phyloP scores from a whole-genome alignment of 2,329 filamentous ascomycete species.

The Colletotrichum orchidophilum region DNA sequence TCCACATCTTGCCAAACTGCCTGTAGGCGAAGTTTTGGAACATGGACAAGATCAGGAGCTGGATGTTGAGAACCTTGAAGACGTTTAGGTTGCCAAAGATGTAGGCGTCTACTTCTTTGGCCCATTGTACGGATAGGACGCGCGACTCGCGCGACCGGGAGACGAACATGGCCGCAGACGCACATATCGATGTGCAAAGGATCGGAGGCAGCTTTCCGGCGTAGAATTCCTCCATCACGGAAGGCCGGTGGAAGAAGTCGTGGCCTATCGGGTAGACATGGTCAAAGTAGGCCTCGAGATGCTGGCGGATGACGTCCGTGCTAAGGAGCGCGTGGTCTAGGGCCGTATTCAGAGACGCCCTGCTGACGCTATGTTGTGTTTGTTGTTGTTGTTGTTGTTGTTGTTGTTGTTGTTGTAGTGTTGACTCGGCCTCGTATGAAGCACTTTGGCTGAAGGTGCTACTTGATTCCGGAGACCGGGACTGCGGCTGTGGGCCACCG shows the following conservation, averaged over 20 bases:
- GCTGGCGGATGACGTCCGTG: slow-evolving; percentile 20
- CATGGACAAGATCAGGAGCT: slow-evolving; percentile 16
- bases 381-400: neutral
- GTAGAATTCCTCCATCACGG: slow-evolving; percentile 13
- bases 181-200: neutral
- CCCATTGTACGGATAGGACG: neutral
- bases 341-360: neutral
- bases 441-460: neutral
- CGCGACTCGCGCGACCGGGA: neutral
- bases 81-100: neutral
- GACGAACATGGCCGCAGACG: neutral
- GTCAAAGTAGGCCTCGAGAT: slow-evolving; percentile 22
- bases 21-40: slow-evolving; percentile 25
- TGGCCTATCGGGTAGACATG: slow-evolving; percentile 18
- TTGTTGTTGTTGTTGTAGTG: neutral
- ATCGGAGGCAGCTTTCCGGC: neutral
- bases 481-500: neutral
- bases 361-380: neutral
- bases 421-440: slow-evolving; percentile 8
- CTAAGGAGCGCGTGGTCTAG: slow-evolving; percentile 9
- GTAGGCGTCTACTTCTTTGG: neutral
- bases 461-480: neutral
- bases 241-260: slow-evolving; percentile 25
- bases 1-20: slow-evolving; percentile 23
- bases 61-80: slow-evolving; percentile 1